Percentiles rank a stretch among this genome's conserved stretches.
Evolutionary conservation across 1,284 basidiomycete genomes (phyloP).

Genomic region (Singerocomus inundabilis): DNA sequence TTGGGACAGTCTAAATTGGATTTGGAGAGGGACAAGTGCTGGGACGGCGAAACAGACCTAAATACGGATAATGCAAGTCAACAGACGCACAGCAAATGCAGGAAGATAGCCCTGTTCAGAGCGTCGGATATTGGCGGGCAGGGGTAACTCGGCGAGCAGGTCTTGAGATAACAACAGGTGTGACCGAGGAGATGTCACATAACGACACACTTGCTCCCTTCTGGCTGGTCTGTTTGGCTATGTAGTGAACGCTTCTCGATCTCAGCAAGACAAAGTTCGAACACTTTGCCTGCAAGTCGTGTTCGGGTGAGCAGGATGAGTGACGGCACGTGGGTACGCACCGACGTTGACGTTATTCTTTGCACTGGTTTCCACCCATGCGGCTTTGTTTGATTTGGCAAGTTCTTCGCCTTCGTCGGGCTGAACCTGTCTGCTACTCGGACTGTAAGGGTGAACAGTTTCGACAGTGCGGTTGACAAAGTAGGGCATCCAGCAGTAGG

Average conservation of each 20-base stretch:
- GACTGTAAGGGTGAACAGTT: constrained; percentile 28
- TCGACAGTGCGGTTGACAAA: constrained; percentile 17
- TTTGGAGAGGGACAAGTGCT: constrained; percentile 19
- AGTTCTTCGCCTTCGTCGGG: constrained; percentile 73
- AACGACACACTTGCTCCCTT: constrained; percentile 58
- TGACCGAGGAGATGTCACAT: constrained; percentile 52
- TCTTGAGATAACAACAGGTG: constrained; percentile 21
- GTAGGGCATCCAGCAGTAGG: constrained; percentile 14
- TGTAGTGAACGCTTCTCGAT: constrained; percentile 74
- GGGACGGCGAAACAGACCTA: constrained; percentile 23
- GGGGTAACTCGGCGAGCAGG: constrained; percentile 34
- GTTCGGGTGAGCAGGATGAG: constrained; percentile 8
- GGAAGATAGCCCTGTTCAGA: constrained; percentile 16
- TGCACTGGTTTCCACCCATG: constrained; percentile 88
- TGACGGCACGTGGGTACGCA: constrained; percentile 40
- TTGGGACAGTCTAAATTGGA: constrained; percentile 32
- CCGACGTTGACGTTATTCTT: constrained; percentile 89
- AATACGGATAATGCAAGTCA: constrained; percentile 40
- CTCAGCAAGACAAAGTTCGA: constrained; percentile 84
- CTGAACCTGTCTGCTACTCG: constrained; percentile 69
- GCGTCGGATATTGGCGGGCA: constrained; percentile 31
- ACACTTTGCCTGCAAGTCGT: constrained; percentile 68
- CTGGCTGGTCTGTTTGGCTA: constrained; percentile 56
- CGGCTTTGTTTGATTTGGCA: constrained; percentile 71
- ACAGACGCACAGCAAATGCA: constrained; percentile 33